A percentile compares a stretch with the other conserved stretches of the same genome.
Conservation (phyloP, 805 yeast genomes). For the Candida manassasensis region DNA sequence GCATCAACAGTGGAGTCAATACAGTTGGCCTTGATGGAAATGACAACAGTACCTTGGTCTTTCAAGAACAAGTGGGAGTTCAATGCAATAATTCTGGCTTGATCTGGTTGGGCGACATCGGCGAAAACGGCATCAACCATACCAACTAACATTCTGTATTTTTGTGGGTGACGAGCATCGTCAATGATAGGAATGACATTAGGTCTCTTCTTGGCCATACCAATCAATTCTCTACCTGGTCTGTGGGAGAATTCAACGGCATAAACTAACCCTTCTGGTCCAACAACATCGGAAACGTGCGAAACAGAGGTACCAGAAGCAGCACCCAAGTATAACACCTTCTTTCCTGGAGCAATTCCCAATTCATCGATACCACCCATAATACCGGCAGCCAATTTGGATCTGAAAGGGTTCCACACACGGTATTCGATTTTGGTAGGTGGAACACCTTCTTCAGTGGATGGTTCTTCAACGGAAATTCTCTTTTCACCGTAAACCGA, state of each 20-base stretch:
- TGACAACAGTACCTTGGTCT: conserved; percentile 97
- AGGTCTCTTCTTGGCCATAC: conserved; percentile 99
- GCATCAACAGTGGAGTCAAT: conserved; percentile 99
- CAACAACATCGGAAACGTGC: conserved; percentile 96
- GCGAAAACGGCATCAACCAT: conserved; percentile 99
- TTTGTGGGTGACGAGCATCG: conserved; percentile 99
- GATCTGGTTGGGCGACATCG: conserved; percentile 99
- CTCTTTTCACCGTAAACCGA: conserved; percentile 98
- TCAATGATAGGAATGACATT: conserved; percentile 97
- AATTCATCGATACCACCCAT: conserved; percentile 99
- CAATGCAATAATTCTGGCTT: conserved; percentile 98
- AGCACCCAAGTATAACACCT: conserved; percentile 96
- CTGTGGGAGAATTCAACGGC: conserved; percentile 99
- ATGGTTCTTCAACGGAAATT: conserved; percentile 88
- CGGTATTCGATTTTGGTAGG: conserved; percentile 96
- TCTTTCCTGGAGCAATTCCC: conserved; percentile 96
- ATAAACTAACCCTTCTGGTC: conserved; percentile 98
- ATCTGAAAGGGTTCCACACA: conserved; percentile 99
- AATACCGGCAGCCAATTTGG: conserved; percentile 99
- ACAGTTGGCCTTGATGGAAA: conserved; percentile 99
- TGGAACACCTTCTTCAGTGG: conserved; percentile 80
- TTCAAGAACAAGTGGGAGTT: conserved; percentile 97
- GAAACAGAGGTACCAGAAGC: conserved; percentile 99
- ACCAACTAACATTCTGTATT: conserved; percentile 97
- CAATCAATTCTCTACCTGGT: conserved; percentile 98